These are phyloP conservation scores for Rhodotorula toruloides DNA, from an alignment of 768 basidiomycete species.

Conservation along the genomic window DNA sequence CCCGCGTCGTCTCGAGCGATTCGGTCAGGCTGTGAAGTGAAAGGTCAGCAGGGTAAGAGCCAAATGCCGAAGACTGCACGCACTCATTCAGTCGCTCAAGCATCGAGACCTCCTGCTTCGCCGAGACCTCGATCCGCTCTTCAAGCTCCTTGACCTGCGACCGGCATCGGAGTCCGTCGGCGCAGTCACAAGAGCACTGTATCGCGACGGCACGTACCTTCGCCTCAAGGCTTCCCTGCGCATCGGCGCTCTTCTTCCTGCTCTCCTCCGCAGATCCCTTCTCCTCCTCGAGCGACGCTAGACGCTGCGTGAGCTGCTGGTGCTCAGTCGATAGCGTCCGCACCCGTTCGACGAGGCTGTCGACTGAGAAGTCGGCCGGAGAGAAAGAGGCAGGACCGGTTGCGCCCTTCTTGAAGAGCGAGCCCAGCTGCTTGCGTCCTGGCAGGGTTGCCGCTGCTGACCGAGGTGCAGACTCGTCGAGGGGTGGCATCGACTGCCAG, in stretches of 20 bases:
- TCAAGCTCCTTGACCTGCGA: conserved; percentile 69
- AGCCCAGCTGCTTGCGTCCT: neutral
- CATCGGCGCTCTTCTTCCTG: conserved; percentile 82
- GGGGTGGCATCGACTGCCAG: neutral
- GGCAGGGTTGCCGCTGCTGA: neutral
- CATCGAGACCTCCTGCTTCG: conserved; percentile 57
- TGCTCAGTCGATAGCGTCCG: conserved; percentile 57
- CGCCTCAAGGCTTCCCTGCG: conserved; percentile 69
- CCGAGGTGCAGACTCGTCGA: conserved; percentile 21
- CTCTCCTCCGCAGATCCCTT: conserved; percentile 89
- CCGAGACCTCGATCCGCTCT: conserved; percentile 60
- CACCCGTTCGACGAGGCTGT: conserved; percentile 52
- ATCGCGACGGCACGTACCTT: conserved; percentile 32
- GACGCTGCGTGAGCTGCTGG: conserved; percentile 71
- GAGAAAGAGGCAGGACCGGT: neutral
- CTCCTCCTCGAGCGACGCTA: conserved; percentile 77
- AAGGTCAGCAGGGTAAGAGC: conserved; percentile 49
- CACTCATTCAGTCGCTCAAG: conserved; percentile 46
- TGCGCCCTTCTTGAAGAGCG: conserved; percentile 46
- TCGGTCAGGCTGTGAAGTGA: conserved; percentile 56
- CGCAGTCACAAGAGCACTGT: neutral
- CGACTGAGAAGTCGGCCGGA: conserved; percentile 60
- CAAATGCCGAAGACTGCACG: neutral
- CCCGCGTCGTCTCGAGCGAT: conserved; percentile 57
- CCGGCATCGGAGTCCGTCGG: neutral